phyloP scores from a whole-genome alignment of 129 eudicot genomes.

The Silybum marianum region DNA sequence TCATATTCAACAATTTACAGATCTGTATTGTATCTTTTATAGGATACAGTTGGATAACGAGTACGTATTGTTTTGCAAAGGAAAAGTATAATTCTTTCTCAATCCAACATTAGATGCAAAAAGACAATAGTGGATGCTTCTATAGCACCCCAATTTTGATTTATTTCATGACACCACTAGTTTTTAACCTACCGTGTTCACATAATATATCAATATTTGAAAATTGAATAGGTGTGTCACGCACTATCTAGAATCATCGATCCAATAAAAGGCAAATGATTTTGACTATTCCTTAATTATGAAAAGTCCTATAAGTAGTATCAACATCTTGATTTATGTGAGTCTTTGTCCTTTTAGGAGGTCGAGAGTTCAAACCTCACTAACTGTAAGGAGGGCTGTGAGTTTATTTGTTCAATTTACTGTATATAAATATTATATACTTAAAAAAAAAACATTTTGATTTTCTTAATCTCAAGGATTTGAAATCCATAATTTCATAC shows the following conservation, averaged over 20 bases:
- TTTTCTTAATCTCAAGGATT: too few relatives aligned
- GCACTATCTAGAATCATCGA: neutral
- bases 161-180: neutral
- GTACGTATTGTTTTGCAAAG: neutral
- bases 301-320: neutral
- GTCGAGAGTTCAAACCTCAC: too few relatives aligned
- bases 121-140: neutral
- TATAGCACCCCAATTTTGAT: neutral
- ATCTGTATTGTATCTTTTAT: neutral
- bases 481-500: neutral
- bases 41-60: neutral
- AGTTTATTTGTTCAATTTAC: too few relatives aligned
- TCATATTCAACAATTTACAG: neutral
- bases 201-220: neutral
- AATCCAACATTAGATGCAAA: neutral
- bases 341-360: too few relatives aligned
- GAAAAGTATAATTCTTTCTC: neutral
- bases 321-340: neutral
- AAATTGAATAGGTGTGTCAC: neutral
- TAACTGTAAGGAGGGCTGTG: too few relatives aligned
- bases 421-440: too few relatives aligned
- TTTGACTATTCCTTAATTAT: too few relatives aligned
- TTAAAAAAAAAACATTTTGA: neutral
- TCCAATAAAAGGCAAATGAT: neutral
- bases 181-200: neutral